Percentiles rank a stretch among this genome's conserved stretches.
Evolutionary conservation across 306 rosid species (phyloP).

Genomic region (Chamaecrista fasciculata): DNA sequence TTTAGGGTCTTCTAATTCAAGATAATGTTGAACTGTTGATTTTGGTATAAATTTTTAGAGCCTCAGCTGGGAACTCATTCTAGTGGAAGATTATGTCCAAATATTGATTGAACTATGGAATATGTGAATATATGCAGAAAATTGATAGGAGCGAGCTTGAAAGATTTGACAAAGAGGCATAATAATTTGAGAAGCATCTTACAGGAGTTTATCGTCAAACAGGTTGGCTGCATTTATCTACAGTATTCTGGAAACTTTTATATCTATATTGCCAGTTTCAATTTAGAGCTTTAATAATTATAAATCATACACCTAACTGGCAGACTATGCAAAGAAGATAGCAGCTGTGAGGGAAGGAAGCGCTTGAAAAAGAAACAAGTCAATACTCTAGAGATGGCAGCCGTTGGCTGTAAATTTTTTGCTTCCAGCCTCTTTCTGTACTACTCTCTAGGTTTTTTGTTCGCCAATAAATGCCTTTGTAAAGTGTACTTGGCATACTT

Average conservation of each 20-base stretch:
- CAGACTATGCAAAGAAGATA: constrained; percentile 83
- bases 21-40: background rate
- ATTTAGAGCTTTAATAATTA: constrained; percentile 14
- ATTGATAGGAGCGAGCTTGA: constrained; percentile 43
- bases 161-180: constrained; percentile 43
- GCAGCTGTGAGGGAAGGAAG: constrained; percentile 71
- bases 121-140: constrained; percentile 38
- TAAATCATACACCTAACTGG: constrained; percentile 39
- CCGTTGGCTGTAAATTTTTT: constrained; percentile 53
- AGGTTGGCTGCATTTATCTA: constrained; percentile 26
- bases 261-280: background rate
- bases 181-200: constrained; percentile 42
- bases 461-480: background rate
- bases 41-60: background rate
- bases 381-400: constrained; percentile 47
- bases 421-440: constrained; percentile 9
- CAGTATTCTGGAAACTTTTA: background rate
- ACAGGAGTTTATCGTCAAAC: constrained; percentile 46
- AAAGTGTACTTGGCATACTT: background rate
- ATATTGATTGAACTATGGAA: background rate
- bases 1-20: background rate
- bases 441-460: constrained; percentile 19
- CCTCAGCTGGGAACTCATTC: background rate
- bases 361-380: constrained; percentile 77
- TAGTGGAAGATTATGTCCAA: constrained; percentile 18